A percentile compares a stretch with the other conserved stretches of the same genome.
phyloP scores from a whole-genome alignment of 2,329 filamentous ascomycete genomes.

The Penicillium palitans region DNA sequence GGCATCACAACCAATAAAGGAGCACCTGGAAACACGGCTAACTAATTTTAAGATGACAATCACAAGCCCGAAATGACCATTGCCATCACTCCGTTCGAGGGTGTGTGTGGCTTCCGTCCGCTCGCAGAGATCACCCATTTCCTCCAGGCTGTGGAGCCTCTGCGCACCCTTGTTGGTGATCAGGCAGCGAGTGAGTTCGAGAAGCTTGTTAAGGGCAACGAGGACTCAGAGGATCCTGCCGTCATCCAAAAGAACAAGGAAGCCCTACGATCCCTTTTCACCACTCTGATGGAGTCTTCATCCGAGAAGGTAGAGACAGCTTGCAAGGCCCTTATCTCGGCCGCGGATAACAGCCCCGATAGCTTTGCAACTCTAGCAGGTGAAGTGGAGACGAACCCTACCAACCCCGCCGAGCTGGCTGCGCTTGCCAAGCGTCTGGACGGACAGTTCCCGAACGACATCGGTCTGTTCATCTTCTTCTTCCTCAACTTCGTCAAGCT shows the following conservation, averaged over 20 bases:
- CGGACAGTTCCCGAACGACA: constrained; percentile 80
- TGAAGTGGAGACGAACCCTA: constrained; percentile 38
- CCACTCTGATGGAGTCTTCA: constrained; percentile 75
- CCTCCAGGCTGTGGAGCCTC: constrained; percentile 63
- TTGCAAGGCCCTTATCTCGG: constrained; percentile 67
- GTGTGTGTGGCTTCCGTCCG: constrained; percentile 91
- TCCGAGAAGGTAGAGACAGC: constrained; percentile 65
- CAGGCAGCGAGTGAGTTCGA: constrained; percentile 56
- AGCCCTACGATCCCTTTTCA: constrained; percentile 73
- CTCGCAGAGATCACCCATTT: constrained; percentile 85
- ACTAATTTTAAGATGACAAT: constrained; percentile 73
- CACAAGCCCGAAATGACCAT: constrained; percentile 99
- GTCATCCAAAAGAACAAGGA: constrained; percentile 69
- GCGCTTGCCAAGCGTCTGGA: constrained; percentile 77
- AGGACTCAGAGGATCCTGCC: constrained; percentile 48
- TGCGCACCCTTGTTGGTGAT: constrained; percentile 65
- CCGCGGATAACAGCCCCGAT: constrained; percentile 66
- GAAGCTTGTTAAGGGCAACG: constrained; percentile 56
- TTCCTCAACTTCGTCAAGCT: constrained; percentile 95
- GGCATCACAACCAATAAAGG: not conserved
- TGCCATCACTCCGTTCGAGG: constrained; percentile 93
- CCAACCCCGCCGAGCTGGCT: constrained; percentile 61
- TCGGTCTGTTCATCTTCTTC: constrained; percentile 93
- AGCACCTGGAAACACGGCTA: not conserved
- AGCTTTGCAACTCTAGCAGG: constrained; percentile 65